Base-by-base conservation (phyloP, 2,329 filamentous ascomycete genomes). In the Fusarium sp. region DNA sequence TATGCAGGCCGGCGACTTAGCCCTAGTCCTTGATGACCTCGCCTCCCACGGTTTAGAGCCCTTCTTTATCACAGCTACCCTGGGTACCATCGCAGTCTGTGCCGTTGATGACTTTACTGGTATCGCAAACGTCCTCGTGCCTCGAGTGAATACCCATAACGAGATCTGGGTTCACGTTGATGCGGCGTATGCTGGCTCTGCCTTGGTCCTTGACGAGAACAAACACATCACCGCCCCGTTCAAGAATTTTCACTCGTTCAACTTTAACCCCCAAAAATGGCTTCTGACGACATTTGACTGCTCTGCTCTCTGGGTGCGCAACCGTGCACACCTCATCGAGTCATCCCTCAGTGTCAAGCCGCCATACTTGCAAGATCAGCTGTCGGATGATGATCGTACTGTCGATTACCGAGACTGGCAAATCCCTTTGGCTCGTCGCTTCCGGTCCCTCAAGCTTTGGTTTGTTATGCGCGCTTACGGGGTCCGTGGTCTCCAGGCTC, bases 221-320 rank as follows among this genome's bases (percentile, higher is more conserved):
- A 93, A 94, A 64, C 87, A 92, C 74, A 87, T 94, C 57, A 87
- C 91, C 1, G 79, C 85, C 24, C 84, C 89, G 9, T 87, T 96
- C 59, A 84, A 86, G 3, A 84, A 86, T 22, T 95, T 97, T 80
- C 93, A 98, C 85, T 95, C 92, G 73, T 98, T 97, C 88, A 92
- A 98, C 83, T 91, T 95, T 85, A 98, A 98, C 86, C 93, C 98
- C 89, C 95, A 98, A 87, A 98, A 98, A 85, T 98, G 96, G 96
- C 87, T 98, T 53, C 90, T 98, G n/a, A 95, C 94, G 64, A 98
- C 97, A 83, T 98, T 98, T 79, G 96, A 98, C 81, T 89, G 87
- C 77, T 94, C 93, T 63, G 93, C 93, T 74, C 88, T 98, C 51
- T 98, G 91, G 83, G 91, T 98, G 56, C 91, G 92, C 72, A 88